phyloP scores from a whole-genome alignment of 2,329 filamentous ascomycete species.

The Stagonosporopsis vannaccii region DNA sequence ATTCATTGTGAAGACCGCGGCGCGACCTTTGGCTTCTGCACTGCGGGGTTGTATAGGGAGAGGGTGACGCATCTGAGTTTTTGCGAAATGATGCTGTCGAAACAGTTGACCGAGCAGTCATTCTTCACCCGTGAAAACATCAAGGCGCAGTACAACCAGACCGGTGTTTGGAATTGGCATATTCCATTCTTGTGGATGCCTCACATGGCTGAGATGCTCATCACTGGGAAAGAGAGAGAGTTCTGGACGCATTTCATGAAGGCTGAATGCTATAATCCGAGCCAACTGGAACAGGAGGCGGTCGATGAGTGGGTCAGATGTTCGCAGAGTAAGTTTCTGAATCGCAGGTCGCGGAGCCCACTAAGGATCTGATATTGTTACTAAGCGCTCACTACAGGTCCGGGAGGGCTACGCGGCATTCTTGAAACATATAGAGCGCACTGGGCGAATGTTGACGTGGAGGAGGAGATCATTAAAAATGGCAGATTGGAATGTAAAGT shows the following conservation, averaged over 20 bases:
- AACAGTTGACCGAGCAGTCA: slow-evolving; percentile 23
- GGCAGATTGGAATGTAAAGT: slow-evolving; percentile 28
- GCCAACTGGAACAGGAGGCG: slow-evolving; percentile 39
- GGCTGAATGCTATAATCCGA: slow-evolving; percentile 51
- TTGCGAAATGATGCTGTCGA: slow-evolving; percentile 32
- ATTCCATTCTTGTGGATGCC: slow-evolving; percentile 45
- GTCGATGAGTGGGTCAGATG: slow-evolving; percentile 30
- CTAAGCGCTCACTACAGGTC: background rate
- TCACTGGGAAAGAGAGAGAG: slow-evolving; percentile 48
- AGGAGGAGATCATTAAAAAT: slow-evolving; percentile 26
- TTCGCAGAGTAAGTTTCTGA: slow-evolving; percentile 19
- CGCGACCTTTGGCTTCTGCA: slow-evolving; percentile 29
- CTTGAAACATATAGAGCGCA: slow-evolving; percentile 31
- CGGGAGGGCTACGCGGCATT: slow-evolving; percentile 27
- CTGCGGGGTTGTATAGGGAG: slow-evolving; percentile 26
- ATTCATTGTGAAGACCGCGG: slow-evolving; percentile 64
- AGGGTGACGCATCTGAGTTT: slow-evolving; percentile 29
- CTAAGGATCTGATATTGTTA: background rate
- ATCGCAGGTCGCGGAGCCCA: no score
- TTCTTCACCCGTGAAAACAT: slow-evolving; percentile 34
- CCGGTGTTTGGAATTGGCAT: slow-evolving; percentile 33
- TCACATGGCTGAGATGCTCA: slow-evolving; percentile 51
- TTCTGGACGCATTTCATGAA: slow-evolving; percentile 53
- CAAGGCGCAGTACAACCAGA: slow-evolving; percentile 29
- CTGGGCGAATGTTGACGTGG: slow-evolving; percentile 31